These are phyloP conservation scores for Anthracocystis walkeri DNA, from an alignment of 1,284 basidiomycete genomes.

Conservation along the genomic window DNA sequence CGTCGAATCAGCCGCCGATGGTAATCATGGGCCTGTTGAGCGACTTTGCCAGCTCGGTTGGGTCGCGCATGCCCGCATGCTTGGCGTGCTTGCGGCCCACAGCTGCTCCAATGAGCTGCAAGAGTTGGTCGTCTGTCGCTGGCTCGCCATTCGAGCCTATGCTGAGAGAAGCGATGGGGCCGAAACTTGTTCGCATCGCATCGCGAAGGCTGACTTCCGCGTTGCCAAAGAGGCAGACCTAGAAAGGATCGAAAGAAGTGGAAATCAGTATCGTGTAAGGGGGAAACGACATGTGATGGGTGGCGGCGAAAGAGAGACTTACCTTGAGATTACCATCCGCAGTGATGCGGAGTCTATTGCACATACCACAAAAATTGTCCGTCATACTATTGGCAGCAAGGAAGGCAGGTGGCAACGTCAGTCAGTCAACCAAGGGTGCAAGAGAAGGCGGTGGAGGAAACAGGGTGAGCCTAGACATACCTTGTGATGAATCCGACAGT, in stretches of 20 bases:
- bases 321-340: constrained; percentile 91
- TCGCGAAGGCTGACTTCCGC: constrained; percentile 85
- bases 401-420: neutral
- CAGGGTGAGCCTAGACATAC: constrained; percentile 15
- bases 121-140: constrained; percentile 75
- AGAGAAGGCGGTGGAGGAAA: neutral
- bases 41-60: constrained; percentile 54
- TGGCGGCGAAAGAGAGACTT: constrained; percentile 27
- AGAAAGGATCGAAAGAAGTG: neutral
- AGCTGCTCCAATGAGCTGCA: constrained; percentile 77
- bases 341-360: constrained; percentile 84
- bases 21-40: constrained; percentile 79
- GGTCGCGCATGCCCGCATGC: constrained; percentile 73
- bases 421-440: neutral
- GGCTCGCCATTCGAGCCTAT: constrained; percentile 33
- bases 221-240: constrained; percentile 81
- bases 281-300: neutral
- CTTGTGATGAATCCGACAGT: constrained; percentile 82
- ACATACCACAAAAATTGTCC: constrained; percentile 87
- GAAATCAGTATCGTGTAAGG: neutral
- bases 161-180: constrained; percentile 27
- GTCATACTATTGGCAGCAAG: constrained; percentile 71
- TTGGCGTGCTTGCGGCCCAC: constrained; percentile 83
- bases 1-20: constrained; percentile 75
- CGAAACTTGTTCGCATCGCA: constrained; percentile 73